These are phyloP conservation scores for Mycena latifolia DNA, from an alignment of 768 basidiomycete genomes.

Conservation along the genomic window DNA sequence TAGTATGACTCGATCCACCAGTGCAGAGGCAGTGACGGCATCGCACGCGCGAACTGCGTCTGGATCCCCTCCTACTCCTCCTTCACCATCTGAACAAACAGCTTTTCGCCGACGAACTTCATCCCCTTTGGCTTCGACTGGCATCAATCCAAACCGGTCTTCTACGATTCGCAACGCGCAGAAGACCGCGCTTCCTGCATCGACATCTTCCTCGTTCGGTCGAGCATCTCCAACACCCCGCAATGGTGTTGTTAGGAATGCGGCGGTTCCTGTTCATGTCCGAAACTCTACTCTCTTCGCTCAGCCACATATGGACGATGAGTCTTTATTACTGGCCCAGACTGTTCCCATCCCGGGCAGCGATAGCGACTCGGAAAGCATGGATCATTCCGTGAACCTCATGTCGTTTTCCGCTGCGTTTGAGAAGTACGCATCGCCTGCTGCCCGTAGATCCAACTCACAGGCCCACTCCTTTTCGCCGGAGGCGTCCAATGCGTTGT, in stretches of 20 bases:
- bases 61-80: conserved; percentile 57
- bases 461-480: conserved; percentile 66
- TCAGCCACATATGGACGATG: conserved; percentile 59
- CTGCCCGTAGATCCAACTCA: conserved; percentile 49
- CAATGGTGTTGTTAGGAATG: conserved; percentile 38
- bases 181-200: conserved; percentile 52
- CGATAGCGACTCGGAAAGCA: conserved; percentile 75
- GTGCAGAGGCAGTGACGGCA: conserved; percentile 44
- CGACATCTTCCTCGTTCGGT: conserved; percentile 49
- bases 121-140: conserved; percentile 56
- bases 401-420: conserved; percentile 82
- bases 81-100: conserved; percentile 45
- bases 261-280: conserved; percentile 49
- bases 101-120: conserved; percentile 60
- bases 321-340: conserved; percentile 78
- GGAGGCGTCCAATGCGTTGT: conserved; percentile 70
- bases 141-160: conserved; percentile 46
- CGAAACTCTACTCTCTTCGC: conserved; percentile 60
- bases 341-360: conserved; percentile 82
- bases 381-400: conserved; percentile 68
- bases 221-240: conserved; percentile 47
- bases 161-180: conserved; percentile 54
- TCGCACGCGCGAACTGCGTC: conserved; percentile 58
- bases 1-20: conserved; percentile 58
- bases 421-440: conserved; percentile 57